phyloP scores from a whole-genome alignment of 768 basidiomycete genomes.

The Nidularia sp. region DNA sequence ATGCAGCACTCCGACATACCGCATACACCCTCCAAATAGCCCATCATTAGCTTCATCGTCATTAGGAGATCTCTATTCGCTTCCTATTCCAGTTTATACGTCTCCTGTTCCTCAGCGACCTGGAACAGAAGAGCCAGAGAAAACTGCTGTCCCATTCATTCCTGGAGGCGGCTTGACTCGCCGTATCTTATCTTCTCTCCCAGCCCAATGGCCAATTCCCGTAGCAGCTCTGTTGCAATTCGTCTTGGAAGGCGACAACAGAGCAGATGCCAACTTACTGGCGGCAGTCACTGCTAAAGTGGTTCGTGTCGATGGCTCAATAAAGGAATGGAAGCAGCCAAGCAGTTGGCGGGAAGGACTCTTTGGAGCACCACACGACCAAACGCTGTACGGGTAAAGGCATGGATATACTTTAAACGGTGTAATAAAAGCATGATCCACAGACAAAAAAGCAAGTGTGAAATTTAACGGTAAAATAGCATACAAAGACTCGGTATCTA shows the following conservation, averaged over 20 bases:
- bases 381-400: slow-evolving; percentile 62
- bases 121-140: slow-evolving; percentile 13
- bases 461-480: no score
- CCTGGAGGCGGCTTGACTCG: slow-evolving; percentile 76
- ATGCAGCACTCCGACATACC: slow-evolving; percentile 61
- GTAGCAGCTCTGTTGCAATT: slow-evolving; percentile 65
- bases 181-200: slow-evolving; percentile 58
- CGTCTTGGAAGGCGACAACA: slow-evolving; percentile 81
- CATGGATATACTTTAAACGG: no score
- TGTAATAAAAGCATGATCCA: no score
- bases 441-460: no score
- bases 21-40: slow-evolving; percentile 41
- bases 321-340: slow-evolving; percentile 57
- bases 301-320: slow-evolving; percentile 28
- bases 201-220: slow-evolving; percentile 45
- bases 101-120: slow-evolving; percentile 39
- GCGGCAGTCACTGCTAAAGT: slow-evolving; percentile 51
- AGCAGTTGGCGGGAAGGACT: slow-evolving; percentile 62
- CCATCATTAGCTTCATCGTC: slow-evolving; percentile 39
- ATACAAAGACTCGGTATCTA: no score
- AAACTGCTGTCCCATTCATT: slow-evolving; percentile 57
- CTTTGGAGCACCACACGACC: slow-evolving; percentile 72
- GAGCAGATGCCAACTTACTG: slow-evolving; percentile 61
- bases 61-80: slow-evolving; percentile 33
- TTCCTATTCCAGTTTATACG: slow-evolving; percentile 54